These are phyloP conservation scores for Pichia sp. DNA, from an alignment of 1,139 yeast species.

Conservation along the genomic window DNA sequence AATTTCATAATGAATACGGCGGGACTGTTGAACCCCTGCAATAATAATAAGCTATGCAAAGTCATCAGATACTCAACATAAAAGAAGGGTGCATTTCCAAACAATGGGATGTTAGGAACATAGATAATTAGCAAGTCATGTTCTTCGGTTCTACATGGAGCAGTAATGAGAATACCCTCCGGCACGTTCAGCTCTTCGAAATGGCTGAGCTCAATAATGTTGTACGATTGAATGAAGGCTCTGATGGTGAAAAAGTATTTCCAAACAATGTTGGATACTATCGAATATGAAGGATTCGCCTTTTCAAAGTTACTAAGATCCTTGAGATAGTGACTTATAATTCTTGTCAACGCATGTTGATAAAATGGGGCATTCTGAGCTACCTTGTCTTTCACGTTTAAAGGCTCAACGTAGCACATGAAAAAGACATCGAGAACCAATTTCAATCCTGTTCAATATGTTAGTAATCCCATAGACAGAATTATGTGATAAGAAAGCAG, in stretches of 20 bases:
- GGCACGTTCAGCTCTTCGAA: constrained; percentile 18
- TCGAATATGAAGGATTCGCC: constrained; percentile 23
- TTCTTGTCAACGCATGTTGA: constrained; percentile 23
- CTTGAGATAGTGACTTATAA: constrained; percentile 23
- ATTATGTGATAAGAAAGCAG: not conserved
- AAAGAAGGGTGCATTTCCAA: constrained; percentile 34
- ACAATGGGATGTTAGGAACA: constrained; percentile 31
- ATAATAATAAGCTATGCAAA: constrained; percentile 35
- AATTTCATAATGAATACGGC: constrained; percentile 37
- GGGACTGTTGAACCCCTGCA: constrained; percentile 44
- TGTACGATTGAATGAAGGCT: constrained; percentile 28
- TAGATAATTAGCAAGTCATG: constrained; percentile 36
- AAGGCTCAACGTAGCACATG: constrained; percentile 28
- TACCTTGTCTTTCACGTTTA: constrained; percentile 22
- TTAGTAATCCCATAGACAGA: not conserved
- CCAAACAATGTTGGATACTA: constrained; percentile 30
- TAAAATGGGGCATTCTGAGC: constrained; percentile 26
- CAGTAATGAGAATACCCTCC: constrained; percentile 32
- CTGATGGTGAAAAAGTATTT: constrained; percentile 28
- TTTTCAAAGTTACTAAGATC: constrained; percentile 16
- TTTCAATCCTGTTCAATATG: not conserved
- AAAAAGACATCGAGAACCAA: constrained; percentile 23
- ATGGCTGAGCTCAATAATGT: constrained; percentile 28
- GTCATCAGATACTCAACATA: constrained; percentile 39
- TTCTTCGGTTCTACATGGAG: constrained; percentile 28